Evolutionary conservation across 192 early-diverging fungal genomes (phyloP).

Genomic region (Haplosporangium gracile): DNA sequence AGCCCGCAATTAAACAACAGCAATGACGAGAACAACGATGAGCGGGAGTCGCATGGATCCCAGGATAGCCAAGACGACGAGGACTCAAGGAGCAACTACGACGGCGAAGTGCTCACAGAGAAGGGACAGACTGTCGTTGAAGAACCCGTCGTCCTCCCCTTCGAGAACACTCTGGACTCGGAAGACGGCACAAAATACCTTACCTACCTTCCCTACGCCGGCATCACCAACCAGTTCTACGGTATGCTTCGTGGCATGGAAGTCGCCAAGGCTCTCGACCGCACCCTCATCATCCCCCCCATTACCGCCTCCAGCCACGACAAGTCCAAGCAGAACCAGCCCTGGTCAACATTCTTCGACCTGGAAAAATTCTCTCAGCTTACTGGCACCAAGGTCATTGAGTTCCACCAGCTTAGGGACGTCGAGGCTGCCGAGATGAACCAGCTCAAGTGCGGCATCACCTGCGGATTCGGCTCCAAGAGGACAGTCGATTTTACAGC

Average conservation of each 20-base stretch:
- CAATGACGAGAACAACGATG: background rate
- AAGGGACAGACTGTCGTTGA: background rate
- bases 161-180: slow-evolving; percentile 38
- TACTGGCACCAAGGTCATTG: slow-evolving; percentile 36
- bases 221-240: slow-evolving; percentile 57
- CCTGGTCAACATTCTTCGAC: slow-evolving; percentile 51
- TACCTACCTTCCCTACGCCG: slow-evolving; percentile 51
- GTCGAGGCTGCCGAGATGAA: slow-evolving; percentile 26
- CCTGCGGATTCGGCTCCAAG: slow-evolving; percentile 51
- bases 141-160: background rate
- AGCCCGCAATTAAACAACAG: slow-evolving; percentile 19
- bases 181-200: slow-evolving; percentile 32
- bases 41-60: background rate
- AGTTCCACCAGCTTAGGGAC: slow-evolving; percentile 43
- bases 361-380: slow-evolving; percentile 27
- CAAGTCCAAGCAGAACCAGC: slow-evolving; percentile 55
- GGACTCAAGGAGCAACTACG: background rate
- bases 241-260: slow-evolving; percentile 55
- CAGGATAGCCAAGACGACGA: slow-evolving; percentile 12
- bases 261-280: slow-evolving; percentile 32
- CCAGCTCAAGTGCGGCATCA: slow-evolving; percentile 47
- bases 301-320: slow-evolving; percentile 53
- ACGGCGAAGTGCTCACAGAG: background rate
- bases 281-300: slow-evolving; percentile 54
- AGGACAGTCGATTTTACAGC: slow-evolving; percentile 51